A percentile compares a stretch with the other conserved stretches of the same genome.
These are phyloP conservation scores for Macrophomina phaseolina DNA, from an alignment of 2,329 filamentous ascomycete genomes.

Conservation along the genomic window DNA sequence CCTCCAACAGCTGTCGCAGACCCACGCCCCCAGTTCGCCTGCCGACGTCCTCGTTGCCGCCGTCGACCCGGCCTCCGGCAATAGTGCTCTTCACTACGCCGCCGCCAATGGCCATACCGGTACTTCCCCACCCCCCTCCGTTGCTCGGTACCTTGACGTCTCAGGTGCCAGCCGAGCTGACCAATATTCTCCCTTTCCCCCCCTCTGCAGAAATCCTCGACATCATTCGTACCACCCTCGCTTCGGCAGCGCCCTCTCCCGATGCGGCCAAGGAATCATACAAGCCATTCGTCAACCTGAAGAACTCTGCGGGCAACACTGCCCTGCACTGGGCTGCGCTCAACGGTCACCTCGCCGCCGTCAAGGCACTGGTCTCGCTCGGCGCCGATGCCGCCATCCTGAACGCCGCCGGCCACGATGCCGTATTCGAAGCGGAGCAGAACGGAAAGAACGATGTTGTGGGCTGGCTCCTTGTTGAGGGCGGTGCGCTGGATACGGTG, in stretches of 20 bases:
- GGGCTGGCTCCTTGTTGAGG: conserved; percentile 54
- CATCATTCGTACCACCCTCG: conserved; percentile 31
- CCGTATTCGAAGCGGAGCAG: conserved; percentile 57
- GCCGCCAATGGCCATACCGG: conserved; percentile 86
- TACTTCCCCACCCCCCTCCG: conserved; percentile 44
- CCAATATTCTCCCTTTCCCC: not conserved
- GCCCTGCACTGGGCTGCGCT: conserved; percentile 92
- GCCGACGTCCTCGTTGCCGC: conserved; percentile 70
- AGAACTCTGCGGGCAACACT: conserved; percentile 87
- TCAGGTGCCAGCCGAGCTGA: not conserved
- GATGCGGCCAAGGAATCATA: conserved; percentile 33
- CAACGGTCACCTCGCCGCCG: conserved; percentile 81
- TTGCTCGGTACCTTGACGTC: too few relatives aligned
- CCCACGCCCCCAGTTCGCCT: conserved; percentile 50
- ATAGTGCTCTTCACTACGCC: conserved; percentile 85
- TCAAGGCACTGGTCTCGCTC: conserved; percentile 75
- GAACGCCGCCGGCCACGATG: conserved; percentile 81
- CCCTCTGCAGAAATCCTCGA: conserved; percentile 41
- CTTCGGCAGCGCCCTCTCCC: conserved; percentile 30
- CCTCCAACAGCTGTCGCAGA: conserved; percentile 65
- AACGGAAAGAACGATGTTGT: conserved; percentile 57
- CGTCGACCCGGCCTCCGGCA: conserved; percentile 76
- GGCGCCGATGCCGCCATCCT: conserved; percentile 79
- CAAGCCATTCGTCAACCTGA: conserved; percentile 64
- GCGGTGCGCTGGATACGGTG: conserved; percentile 48